Evolutionary conservation across 75 land plant genomes (phyloP).

Genomic region (Pinus taeda): DNA sequence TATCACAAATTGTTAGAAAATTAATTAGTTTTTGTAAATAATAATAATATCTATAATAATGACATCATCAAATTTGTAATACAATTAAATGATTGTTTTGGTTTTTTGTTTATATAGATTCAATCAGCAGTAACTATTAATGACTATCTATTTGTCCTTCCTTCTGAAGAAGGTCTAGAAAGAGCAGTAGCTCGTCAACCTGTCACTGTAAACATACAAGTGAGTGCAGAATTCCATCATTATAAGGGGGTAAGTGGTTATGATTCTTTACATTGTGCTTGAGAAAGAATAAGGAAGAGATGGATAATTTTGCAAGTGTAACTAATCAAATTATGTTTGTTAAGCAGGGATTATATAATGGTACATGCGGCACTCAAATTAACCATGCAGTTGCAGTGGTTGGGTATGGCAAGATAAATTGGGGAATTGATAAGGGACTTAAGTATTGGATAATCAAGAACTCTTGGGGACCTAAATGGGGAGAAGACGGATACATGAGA

Average conservation of each 20-base stretch:
- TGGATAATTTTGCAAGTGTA: no score
- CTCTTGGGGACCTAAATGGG: constrained; percentile 91
- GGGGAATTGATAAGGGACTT: neutral
- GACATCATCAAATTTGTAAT: no score
- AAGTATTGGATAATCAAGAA: constrained; percentile 91
- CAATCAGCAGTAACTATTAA: constrained; percentile 17
- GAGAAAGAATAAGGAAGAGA: no score
- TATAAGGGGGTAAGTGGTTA: constrained; percentile 1
- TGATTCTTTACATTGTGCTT: no score
- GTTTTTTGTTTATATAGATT: no score
- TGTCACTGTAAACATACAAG: constrained; percentile 29
- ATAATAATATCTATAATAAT: no score
- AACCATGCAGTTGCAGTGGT: constrained; percentile 77
- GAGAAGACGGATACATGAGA: constrained; percentile 74
- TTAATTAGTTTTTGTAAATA: no score
- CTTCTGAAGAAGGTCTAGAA: constrained; percentile 24
- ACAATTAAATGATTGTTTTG: no score
- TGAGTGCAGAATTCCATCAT: constrained; percentile 26
- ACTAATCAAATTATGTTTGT: no score
- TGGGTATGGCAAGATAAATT: constrained; percentile 54
- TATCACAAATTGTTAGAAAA: no score
- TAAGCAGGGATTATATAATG: constrained; percentile 65
- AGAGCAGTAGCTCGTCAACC: constrained; percentile 35
- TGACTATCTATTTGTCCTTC: constrained; percentile 28
- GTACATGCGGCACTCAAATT: constrained; percentile 66